Evolutionary conservation across 352 stramenopile species (phyloP).

Genomic region (Thraustochytrium striatum): DNA sequence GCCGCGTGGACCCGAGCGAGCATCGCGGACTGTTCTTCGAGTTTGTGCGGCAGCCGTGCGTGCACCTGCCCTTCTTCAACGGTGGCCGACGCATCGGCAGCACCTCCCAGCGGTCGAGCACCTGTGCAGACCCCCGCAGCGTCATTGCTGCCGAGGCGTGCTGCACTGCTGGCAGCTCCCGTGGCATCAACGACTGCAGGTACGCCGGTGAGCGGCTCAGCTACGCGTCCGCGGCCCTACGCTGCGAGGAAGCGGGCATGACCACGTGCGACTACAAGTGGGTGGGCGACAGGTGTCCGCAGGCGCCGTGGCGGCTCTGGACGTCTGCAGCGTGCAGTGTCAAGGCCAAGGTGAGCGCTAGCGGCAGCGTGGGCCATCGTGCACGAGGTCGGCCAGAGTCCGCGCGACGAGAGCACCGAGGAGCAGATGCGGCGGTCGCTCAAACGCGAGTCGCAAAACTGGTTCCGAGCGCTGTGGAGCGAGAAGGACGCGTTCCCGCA

Average conservation of each 20-base stretch:
- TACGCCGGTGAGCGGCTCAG: conserved; percentile 45
- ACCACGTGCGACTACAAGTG: background rate
- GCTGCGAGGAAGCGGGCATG: conserved; percentile 5
- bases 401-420: background rate
- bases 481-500: background rate
- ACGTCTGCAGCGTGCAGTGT: background rate
- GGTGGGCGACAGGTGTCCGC: background rate
- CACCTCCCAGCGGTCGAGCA: background rate
- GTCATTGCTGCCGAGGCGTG: conserved; percentile 18
- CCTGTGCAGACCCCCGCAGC: conserved; percentile 42
- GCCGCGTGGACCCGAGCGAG: background rate
- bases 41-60: conserved; percentile 61
- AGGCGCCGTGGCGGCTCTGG: background rate
- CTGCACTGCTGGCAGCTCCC: background rate
- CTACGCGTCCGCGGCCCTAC: background rate
- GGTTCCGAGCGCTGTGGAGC: background rate
- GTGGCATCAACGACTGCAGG: background rate
- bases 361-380: conserved; percentile 18
- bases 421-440: background rate
- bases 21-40: conserved; percentile 59
- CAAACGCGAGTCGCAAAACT: background rate
- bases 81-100: conserved; percentile 1
- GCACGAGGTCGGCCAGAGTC: background rate
- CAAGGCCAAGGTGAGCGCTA: background rate
- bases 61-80: conserved; percentile 59